phyloP scores from a whole-genome alignment of 495 filamentous ascomycete species.

The Daldinia loculata region DNA sequence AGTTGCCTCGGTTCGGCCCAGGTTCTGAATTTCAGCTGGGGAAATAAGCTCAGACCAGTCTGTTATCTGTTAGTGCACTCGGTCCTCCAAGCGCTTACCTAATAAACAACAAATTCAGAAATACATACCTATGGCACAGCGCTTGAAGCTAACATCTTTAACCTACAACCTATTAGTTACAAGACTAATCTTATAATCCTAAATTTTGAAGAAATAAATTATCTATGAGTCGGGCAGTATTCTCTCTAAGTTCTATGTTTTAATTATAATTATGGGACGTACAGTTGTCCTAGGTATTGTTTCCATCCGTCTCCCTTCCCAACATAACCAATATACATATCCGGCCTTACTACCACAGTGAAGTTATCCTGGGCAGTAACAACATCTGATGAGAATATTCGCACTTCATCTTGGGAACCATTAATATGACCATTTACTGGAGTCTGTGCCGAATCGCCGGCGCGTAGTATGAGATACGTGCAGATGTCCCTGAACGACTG shows the following conservation, averaged over 20 bases:
- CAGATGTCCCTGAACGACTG: slow-evolving; percentile 22
- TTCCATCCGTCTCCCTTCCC: slow-evolving; percentile 34
- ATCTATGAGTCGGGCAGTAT: too few species aligned
- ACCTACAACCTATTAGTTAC: too few species aligned
- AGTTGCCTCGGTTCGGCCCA: slow-evolving; percentile 29
- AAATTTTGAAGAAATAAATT: neutral
- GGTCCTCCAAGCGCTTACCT: neutral
- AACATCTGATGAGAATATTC: slow-evolving; percentile 23
- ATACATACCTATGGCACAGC: neutral
- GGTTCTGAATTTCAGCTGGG: neutral
- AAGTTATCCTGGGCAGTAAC: slow-evolving; percentile 22
- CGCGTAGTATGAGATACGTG: slow-evolving; percentile 15
- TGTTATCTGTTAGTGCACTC: too few species aligned
- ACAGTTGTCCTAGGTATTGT: slow-evolving; percentile 25
- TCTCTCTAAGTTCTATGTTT: neutral
- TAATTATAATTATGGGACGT: slow-evolving; percentile 14
- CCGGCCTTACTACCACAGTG: slow-evolving; percentile 38
- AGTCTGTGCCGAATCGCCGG: neutral
- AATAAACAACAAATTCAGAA: neutral
- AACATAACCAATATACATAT: slow-evolving; percentile 45
- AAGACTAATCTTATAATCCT: too few species aligned
- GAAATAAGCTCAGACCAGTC: neutral
- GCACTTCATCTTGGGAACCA: neutral
- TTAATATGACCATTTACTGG: neutral
- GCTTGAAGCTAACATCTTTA: neutral